Evolutionary conservation across 1,284 basidiomycete genomes (phyloP), one percentile per base, ranked within the genome.

Genomic region (Tilletia walkeri): DNA sequence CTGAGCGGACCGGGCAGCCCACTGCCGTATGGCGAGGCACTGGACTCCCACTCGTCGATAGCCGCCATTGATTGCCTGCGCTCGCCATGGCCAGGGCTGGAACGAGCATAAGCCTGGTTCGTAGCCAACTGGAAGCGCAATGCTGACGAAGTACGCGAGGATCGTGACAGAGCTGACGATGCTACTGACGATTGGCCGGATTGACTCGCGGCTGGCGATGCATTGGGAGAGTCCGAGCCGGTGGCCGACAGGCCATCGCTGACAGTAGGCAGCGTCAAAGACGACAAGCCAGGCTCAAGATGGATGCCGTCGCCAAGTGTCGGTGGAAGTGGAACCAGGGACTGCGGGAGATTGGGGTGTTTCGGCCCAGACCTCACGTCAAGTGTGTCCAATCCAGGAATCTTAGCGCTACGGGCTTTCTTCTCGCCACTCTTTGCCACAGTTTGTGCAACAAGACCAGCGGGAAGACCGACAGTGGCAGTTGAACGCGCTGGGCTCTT

Each of bases 1-100:
- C 63, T 56, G 50, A 54, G 47, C 48, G 50, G 50, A 36, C 48
- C 41, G 2, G 34, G 36, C 48, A 49, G n/a, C 12, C 50, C 48
- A 9, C 18, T 48, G 12, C 41, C 48, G 24, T 41, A 39, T 16
- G 66, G 36, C 12, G 66, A 49, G 14, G 48, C 49, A 38, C 49
- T 53, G 30, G 73, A 77, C 66, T 80, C 78, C 80, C 80, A 81
- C 66, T 80, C 78, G 70, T 75, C 78, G 75, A 81, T 81, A 39
- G 78, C 75, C 36, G 74, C 75, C 80, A 81, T 81, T 4, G 47
- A 36, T 24, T n/a, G 65, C 24, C 45, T 14, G 45, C 48, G 39
- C 49, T 53, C 50, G 66, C 66, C 18, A 30, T 18, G 14, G n/a
- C 48, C 20, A 4, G 66, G 49, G 16, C 66, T 39, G 6, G 34